These are phyloP conservation scores for Neoascochyta sp. DNA, from an alignment of 2,329 filamentous ascomycete species.

Conservation along the genomic window DNA sequence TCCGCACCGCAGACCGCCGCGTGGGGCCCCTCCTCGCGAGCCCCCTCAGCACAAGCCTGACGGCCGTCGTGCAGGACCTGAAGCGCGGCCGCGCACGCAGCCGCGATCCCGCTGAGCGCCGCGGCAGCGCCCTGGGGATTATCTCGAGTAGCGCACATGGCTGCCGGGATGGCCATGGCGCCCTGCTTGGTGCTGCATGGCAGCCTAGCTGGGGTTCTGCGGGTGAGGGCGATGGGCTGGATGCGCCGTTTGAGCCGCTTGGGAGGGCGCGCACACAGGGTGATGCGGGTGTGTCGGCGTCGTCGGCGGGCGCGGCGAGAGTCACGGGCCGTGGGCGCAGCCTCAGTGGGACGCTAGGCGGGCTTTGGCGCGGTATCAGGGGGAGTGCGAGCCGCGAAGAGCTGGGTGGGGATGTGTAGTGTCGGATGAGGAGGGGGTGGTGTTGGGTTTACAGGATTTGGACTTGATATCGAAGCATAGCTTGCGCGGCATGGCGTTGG, in stretches of 20 bases:
- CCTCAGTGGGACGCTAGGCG: conserved; percentile 30
- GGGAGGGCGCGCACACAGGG: conserved; percentile 20
- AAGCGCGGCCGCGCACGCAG: conserved; percentile 50
- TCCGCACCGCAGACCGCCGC: conserved; percentile 32
- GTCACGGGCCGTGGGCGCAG: conserved; percentile 15
- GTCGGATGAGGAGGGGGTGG: background rate
- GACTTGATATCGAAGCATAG: no score
- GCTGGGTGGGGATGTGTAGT: conserved; percentile 1
- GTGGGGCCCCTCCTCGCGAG: conserved; percentile 56
- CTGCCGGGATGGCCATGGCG: no score
- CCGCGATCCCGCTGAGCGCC: conserved; percentile 4
- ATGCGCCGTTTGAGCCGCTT: conserved; percentile 15
- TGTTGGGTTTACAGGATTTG: no score
- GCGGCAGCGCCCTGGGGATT: conserved; percentile 23
- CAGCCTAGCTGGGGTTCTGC: no score
- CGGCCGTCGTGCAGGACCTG: conserved; percentile 62
- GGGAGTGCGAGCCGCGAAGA: conserved; percentile 14
- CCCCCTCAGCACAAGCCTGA: conserved; percentile 58
- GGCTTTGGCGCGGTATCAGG: conserved; percentile 29
- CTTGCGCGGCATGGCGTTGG: no score
- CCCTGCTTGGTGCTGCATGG: no score
- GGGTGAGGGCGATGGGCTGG: conserved; percentile 9
- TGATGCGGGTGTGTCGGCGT: conserved; percentile 5
- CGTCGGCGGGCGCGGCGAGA: conserved; percentile 2
- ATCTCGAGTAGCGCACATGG: background rate